These are phyloP conservation scores for Penicillium sp. DNA, from an alignment of 2,329 filamentous ascomycete genomes.

Conservation along the genomic window DNA sequence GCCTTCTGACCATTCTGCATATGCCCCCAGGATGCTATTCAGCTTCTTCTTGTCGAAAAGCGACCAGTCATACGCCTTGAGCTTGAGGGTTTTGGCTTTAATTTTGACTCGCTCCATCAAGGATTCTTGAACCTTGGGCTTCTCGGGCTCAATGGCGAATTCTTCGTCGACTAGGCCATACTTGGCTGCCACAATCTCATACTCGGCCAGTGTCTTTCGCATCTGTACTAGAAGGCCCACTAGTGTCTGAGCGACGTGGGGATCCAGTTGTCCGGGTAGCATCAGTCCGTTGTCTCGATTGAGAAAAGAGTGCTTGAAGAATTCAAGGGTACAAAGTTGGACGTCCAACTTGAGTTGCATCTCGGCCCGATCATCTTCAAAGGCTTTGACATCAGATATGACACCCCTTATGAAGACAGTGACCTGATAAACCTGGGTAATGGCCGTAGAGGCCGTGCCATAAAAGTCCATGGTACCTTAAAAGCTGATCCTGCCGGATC, in stretches of 20 bases:
- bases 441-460: conserved; percentile 31
- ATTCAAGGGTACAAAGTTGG: conserved; percentile 29
- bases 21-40: conserved; percentile 26
- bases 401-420: conserved; percentile 37
- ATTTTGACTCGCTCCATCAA: conserved; percentile 29
- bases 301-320: conserved; percentile 30
- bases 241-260: conserved; percentile 25
- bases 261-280: conserved; percentile 24
- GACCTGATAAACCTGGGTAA: conserved; percentile 31
- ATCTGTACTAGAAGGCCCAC: conserved; percentile 27
- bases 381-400: conserved; percentile 32
- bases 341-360: conserved; percentile 30
- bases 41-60: conserved; percentile 37
- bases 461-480: conserved; percentile 30
- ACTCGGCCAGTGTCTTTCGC: conserved; percentile 28
- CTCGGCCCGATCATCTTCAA: conserved; percentile 30
- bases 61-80: conserved; percentile 36
- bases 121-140: conserved; percentile 23
- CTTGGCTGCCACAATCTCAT: conserved; percentile 23
- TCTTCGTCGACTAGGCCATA: conserved; percentile 24
- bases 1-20: conserved; percentile 32
- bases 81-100: conserved; percentile 28
- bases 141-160: conserved; percentile 9
- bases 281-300: conserved; percentile 29
- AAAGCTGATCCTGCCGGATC: neutral